Evolutionary conservation across 2,329 filamentous ascomycete genomes (phyloP).

Genomic region (Diplodia mutila): DNA sequence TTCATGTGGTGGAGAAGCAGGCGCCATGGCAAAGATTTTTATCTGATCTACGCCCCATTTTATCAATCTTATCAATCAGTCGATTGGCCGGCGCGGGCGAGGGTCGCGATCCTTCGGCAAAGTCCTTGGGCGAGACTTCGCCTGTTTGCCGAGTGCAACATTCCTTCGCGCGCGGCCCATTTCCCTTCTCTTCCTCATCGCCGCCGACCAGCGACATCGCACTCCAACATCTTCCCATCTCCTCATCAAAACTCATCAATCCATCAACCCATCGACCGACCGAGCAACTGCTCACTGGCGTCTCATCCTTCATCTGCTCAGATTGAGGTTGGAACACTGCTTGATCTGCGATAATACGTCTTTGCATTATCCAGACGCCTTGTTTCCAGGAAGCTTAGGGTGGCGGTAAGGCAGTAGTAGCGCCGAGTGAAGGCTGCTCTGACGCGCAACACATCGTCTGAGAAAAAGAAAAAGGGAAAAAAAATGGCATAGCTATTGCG

Average conservation of each 20-base stretch:
- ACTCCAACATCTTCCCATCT: background rate
- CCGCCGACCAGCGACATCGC: background rate
- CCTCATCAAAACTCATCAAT: background rate
- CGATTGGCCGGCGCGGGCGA: background rate
- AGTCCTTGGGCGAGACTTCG: background rate
- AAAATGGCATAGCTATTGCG: too few relatives aligned
- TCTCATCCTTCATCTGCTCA: too few relatives aligned
- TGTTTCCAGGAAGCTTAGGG: too few relatives aligned
- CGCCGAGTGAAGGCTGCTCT: too few relatives aligned
- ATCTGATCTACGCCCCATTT: slow-evolving; percentile 8
- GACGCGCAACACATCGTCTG: too few relatives aligned
- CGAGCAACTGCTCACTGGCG: background rate
- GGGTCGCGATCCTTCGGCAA: background rate
- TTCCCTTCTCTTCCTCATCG: background rate
- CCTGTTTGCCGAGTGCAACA: background rate
- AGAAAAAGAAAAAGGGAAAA: too few relatives aligned
- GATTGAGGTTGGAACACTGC: too few relatives aligned
- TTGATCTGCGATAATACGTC: too few relatives aligned
- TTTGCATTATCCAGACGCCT: too few relatives aligned
- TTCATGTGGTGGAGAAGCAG: background rate
- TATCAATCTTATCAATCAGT: slow-evolving; percentile 12
- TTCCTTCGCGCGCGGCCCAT: background rate
- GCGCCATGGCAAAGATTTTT: slow-evolving; percentile 11
- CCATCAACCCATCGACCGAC: background rate
- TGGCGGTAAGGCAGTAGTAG: too few relatives aligned